phyloP scores from a whole-genome alignment of 192 early-diverging fungal species.

The Coemansia reversa region DNA sequence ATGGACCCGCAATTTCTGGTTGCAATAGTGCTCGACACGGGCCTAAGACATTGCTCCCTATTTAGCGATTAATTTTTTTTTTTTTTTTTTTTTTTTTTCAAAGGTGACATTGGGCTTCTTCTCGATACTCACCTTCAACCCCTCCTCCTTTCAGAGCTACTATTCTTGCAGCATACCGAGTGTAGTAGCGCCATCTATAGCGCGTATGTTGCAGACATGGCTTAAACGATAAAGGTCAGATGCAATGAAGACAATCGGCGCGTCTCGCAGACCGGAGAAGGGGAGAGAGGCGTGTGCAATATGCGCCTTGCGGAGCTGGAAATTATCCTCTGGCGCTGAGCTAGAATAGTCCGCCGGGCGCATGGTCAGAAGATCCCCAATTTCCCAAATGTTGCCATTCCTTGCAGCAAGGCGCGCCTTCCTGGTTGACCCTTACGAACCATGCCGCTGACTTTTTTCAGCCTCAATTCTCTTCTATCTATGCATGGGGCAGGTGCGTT shows the following conservation, averaged over 20 bases:
- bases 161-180: background rate
- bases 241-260: conserved; percentile 9
- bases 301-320: conserved; percentile 4
- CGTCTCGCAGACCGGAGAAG: conserved; percentile 14
- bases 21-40: conserved; percentile 5
- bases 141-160: background rate
- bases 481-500: background rate
- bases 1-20: background rate
- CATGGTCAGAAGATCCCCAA: conserved; percentile 10
- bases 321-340: background rate
- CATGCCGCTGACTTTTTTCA: background rate
- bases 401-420: background rate
- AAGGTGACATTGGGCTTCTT: too few relatives aligned
- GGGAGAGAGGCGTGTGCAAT: conserved; percentile 7
- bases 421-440: background rate
- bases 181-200: background rate
- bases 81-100: too few relatives aligned
- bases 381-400: conserved; percentile 1
- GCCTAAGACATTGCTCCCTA: background rate
- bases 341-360: background rate
- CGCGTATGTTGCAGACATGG: background rate
- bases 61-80: background rate
- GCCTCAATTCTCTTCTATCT: background rate
- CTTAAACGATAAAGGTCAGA: conserved; percentile 1
- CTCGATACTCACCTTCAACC: background rate